Evolutionary conservation across 495 filamentous ascomycete genomes (phyloP), one percentile per base, ranked within the genome.

Genomic region (Lasiosphaeria miniovina): DNA sequence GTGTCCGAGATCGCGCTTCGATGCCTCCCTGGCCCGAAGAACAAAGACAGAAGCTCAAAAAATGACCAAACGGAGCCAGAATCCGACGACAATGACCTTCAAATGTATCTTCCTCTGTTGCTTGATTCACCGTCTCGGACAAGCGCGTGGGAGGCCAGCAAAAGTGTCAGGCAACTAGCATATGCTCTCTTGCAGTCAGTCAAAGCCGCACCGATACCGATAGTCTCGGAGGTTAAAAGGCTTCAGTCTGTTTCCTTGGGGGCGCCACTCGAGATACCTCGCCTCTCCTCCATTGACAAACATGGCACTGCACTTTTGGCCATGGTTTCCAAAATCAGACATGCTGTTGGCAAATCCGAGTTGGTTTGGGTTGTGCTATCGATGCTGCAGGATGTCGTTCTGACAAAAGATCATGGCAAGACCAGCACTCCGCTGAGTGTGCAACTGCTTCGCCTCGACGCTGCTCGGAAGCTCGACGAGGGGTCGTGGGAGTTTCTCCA

Each of bases 81-180:
- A 36, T 49, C 57, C 31, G 49, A 56, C 32, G 69, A 68, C 0
- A 8, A 54, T 6, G 46, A 59, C 3, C 50, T 69, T 7, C 70
- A 76, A 43, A 77, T 89, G 40, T 90, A 85, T 59, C 76, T 90
- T 7, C 80, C 84, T 0, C 71, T 82, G 36, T 64, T 88, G 2
- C 68, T 82, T 12, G 87, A 90, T 58, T 85, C 80, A 59, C 82
- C 81, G 40, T 54, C 74, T 6, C 77, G 83, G 41, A 77, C 77
- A 41, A 89, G 84, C 61, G 84, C 85, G 4, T 93, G 89, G 89
- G 77, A 77, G 55, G 61, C 77, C 11, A 86, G 85, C 54, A 78
- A 76, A 12, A 31, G 52, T 0, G 68, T 83, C 36, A 76, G 89
- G 15, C 67, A 71, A 24, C 63, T 90, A 32, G 86, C 79, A 1